Base-by-base conservation (phyloP, 441 rosid genomes). In the Gossypium schwendimanii region DNA sequence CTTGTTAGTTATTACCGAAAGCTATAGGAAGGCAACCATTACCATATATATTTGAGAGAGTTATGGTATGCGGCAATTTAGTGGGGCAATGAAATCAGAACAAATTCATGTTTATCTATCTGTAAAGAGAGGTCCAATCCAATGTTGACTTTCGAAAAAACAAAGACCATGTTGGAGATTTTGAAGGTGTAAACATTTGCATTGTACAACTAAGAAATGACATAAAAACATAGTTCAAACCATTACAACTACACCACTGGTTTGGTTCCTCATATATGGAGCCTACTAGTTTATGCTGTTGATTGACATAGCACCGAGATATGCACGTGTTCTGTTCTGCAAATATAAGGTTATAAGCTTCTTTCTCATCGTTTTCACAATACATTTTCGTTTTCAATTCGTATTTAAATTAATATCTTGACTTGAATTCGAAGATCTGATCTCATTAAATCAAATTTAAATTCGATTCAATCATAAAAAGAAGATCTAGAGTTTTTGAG, bases 211-310 rank as follows among this genome's bases (percentile, higher is more conserved):
- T 1, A n/a, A 26, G 24, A 68, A 68, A 26, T 28, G 71, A 68
- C 60, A 10, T 59, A 50, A 52, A 50, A 68, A 26, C 44, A n/a
- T 67, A 17, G 71, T 50, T 67, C 54, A 10, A 28, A 26, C 15
- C 61, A 68, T 28, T 31, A 5, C 20, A 66, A 66, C 20, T 7
- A 14, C 41, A 49, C 47, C 24, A 14, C 60, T 68, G 60, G 2
- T 8, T 7, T 5, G 60, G 41, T 31, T 52, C 45, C 61, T 52
- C 45, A 28, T 31, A 21, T 50, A 68, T 68, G 71, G 47, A 68
- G 71, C 71, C 61, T 68, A 68, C 71, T 15, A 10, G 71, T 52
- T 68, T 9, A 10, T 28, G 26, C 45, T 52, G 61, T 68, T 17
- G 61, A 52, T 68, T 52, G 60, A 52, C 41, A 31, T 12, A 39